phyloP scores from a whole-genome alignment of 2,329 filamentous ascomycete species.

The Epichloe gansuensis region DNA sequence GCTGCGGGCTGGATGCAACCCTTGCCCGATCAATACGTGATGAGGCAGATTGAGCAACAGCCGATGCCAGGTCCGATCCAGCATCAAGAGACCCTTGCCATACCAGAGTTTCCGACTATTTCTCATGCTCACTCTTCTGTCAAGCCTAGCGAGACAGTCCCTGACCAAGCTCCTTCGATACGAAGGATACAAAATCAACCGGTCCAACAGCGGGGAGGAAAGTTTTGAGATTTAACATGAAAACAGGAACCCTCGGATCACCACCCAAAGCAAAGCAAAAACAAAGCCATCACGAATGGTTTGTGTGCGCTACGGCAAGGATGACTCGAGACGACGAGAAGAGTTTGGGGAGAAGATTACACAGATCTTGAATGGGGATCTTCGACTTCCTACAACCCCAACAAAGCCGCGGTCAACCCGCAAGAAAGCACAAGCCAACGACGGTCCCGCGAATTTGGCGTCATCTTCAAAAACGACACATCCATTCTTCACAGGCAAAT shows the following conservation, averaged over 20 bases:
- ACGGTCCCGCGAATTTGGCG: constrained; percentile 8
- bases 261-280: constrained; percentile 42
- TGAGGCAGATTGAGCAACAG: background rate
- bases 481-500: constrained; percentile 30
- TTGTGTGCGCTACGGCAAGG: constrained; percentile 46
- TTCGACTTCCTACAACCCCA: constrained; percentile 14
- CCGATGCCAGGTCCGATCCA: background rate
- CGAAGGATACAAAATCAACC: background rate
- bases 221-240: constrained; percentile 43
- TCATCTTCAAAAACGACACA: constrained; percentile 23
- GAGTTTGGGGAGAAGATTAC: constrained; percentile 49
- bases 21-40: background rate
- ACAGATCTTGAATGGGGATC: constrained; percentile 39
- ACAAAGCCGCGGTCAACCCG: constrained; percentile 3
- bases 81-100: background rate
- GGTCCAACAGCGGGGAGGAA: constrained; percentile 23
- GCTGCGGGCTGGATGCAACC: background rate
- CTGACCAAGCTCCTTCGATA: background rate
- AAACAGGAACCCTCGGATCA: constrained; percentile 50
- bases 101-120: background rate
- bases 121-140: background rate
- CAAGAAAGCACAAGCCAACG: background rate
- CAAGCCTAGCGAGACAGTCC: background rate
- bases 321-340: constrained; percentile 29
- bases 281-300: constrained; percentile 31